Evolutionary conservation across 2,329 filamentous ascomycete genomes (phyloP), one percentile per base, ranked within the genome.

Genomic region (Colletotrichum sp.): DNA sequence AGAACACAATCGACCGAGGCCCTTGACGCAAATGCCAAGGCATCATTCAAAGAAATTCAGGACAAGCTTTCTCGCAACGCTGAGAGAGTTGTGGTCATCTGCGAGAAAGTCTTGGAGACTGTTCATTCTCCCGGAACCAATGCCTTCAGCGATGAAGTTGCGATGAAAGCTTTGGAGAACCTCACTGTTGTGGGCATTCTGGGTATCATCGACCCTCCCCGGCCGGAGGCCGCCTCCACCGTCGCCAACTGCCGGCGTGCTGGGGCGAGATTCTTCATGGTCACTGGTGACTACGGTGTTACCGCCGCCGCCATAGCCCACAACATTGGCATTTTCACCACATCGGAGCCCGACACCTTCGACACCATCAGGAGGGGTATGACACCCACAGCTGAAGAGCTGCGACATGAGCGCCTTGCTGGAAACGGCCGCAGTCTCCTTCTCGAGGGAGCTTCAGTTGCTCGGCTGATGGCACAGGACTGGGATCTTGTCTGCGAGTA

Each of bases 381-480:
- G 24, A 92, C 94, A 21, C 92, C 94, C 78, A 93, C 93, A 18
- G 55, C 24, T 2, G 21, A 58, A 18, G 55, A 58, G 55, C 55
- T 58, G 0, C 55, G 55, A 9, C 21, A 0, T 26, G 24, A 18
- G 21, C 55, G 55, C 15, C 21, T 28, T 18, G 21, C 13, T 58
- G 55, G 55, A 12, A 58, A 58, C 21, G 24, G 24, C n/a, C 55
- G 15, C 24, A 58, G 55, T 21, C 55, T 58, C 16, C 55, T 58
- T 18, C 55, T 58, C 9, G 55, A 58, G 26, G 55, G 55, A 9
- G 16, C 55, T 16, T 58, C 55, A 16, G 55, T 58, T 3, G 55
- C 55, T 58, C 55, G 24, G 5, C 55, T 58, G 4, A 58, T 52
- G 43, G 43, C 43, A 8, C n/a, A 52, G 6, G 43, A 52, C n/a